Evolutionary conservation across 768 basidiomycete genomes (phyloP).

Genomic region (Lenzites betulinus): DNA sequence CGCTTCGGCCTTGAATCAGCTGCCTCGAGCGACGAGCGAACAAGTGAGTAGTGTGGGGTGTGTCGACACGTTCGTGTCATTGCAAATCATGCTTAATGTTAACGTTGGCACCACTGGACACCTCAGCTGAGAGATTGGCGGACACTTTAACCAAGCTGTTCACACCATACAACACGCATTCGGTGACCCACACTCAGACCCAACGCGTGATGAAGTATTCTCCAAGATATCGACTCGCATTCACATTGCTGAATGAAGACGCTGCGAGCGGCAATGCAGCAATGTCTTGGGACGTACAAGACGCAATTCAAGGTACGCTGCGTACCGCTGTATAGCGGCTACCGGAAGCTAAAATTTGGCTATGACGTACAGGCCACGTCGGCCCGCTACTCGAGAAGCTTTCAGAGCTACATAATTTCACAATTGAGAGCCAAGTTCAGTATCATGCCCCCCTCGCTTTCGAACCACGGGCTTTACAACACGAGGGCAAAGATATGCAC

Average conservation of each 20-base stretch:
- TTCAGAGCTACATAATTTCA: constrained; percentile 80
- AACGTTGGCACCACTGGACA: too few relatives aligned
- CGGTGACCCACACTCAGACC: constrained; percentile 41
- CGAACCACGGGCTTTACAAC: constrained; percentile 47
- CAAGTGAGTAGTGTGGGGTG: neutral
- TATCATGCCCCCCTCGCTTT: constrained; percentile 90
- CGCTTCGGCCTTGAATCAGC: constrained; percentile 3
- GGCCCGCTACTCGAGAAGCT: constrained; percentile 64
- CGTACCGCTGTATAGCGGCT: constrained; percentile 26
- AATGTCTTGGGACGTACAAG: constrained; percentile 71
- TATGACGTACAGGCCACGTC: constrained; percentile 57
- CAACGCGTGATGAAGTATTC: constrained; percentile 73
- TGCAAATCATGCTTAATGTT: neutral
- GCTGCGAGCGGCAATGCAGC: constrained; percentile 62
- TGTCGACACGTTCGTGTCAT: neutral
- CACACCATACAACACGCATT: constrained; percentile 41
- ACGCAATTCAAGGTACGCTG: constrained; percentile 56
- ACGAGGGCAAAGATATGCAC: constrained; percentile 43
- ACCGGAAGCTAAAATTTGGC: neutral
- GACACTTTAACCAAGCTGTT: constrained; percentile 44
- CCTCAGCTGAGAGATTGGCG: neutral
- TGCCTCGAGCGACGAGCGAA: neutral
- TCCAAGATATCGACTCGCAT: constrained; percentile 82
- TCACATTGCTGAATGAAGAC: constrained; percentile 92
- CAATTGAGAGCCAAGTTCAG: constrained; percentile 92